Base-by-base conservation (phyloP, 805 yeast genomes). In the Candida vartiovaarae region DNA sequence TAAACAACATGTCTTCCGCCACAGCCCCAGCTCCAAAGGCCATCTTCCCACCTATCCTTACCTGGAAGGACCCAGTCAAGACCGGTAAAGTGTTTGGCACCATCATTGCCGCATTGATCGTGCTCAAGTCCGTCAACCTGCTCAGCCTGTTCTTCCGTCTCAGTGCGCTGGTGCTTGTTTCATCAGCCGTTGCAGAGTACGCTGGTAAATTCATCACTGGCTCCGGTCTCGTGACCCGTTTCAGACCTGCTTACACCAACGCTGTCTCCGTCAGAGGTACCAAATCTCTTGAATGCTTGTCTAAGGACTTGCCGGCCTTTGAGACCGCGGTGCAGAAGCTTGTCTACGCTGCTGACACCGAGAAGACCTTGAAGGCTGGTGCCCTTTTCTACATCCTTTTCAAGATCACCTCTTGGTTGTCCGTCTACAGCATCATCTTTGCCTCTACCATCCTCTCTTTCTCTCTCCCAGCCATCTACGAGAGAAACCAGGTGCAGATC, bases 71-170 rank as follows among this genome's bases (percentile, higher is more conserved):
- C 60, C 93, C 97, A 36, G 69, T 74, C 51, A 73, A 74, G 60
- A 81, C 96, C 41, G 96, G 84, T 49, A 80, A 81, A 59, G 78
- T 83, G 37, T 77, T 88, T 54, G 93, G 84, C 36, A 71, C 78
- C 32, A 70, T 82, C 48, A 59, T 86, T 38, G 62, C 71, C 28
- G 64, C 72, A 27, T 67, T 85, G 58, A 51, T 82, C 42, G 62
- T 81, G 32, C 58, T 83, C 55, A 84, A 83, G 63, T 74, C 69
- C 40, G 75, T 84, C 56, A 82, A 84, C 61, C 59, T 84, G 53
- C 55, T 81, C 55, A 76, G 79, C 50, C 65, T 81, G 42, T 65
- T 82, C 56, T 75, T 82, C 71, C 78, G 75, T 62, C 48, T 82
- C 38, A 66, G 78, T 43, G 78, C 79, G 61, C 64, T 80, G 49